Evolutionary conservation across 2,329 filamentous ascomycete species (phyloP).

Genomic region (Lachnellula cervina): DNA sequence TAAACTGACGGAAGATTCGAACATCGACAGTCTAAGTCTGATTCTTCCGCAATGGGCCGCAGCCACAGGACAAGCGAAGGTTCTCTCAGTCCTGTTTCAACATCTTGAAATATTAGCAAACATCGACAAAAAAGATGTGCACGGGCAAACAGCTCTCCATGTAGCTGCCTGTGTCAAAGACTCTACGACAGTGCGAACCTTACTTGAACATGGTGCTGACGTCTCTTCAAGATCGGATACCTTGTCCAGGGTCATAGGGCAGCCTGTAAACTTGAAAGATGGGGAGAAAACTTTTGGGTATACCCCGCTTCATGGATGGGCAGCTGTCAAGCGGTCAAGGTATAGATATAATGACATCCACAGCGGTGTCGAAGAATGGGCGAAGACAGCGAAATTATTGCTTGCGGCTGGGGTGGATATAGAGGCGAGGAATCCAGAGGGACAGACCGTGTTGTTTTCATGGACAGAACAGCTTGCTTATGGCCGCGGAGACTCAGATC

Average conservation of each 20-base stretch:
- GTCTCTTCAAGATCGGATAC: constrained; percentile 5
- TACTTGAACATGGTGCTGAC: constrained; percentile 4
- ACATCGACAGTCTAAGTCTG: background rate
- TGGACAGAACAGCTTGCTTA: background rate
- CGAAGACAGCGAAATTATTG: background rate
- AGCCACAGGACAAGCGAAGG: background rate
- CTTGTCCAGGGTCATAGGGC: background rate
- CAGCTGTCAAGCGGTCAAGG: background rate
- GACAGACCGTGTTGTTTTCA: constrained; percentile 10
- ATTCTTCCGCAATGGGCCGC: constrained; percentile 1
- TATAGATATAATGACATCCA: background rate
- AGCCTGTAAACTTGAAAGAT: background rate
- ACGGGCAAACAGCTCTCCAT: constrained; percentile 10
- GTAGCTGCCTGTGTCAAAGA: constrained; percentile 3
- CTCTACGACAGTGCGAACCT: background rate
- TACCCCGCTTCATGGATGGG: background rate
- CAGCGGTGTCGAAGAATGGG: background rate
- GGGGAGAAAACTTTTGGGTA: background rate
- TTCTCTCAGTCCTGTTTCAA: background rate
- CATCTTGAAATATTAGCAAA: background rate
- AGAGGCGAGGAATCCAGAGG: constrained; percentile 7
- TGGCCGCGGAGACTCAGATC: background rate
- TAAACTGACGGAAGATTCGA: background rate
- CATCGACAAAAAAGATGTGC: constrained; percentile 3
- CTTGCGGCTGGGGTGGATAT: constrained; percentile 20